Percentiles rank a stretch among this genome's conserved stretches.
These are phyloP conservation scores for Oryza australiensis DNA, from an alignment of 176 grass and related monocot species.

Conservation along the genomic window DNA sequence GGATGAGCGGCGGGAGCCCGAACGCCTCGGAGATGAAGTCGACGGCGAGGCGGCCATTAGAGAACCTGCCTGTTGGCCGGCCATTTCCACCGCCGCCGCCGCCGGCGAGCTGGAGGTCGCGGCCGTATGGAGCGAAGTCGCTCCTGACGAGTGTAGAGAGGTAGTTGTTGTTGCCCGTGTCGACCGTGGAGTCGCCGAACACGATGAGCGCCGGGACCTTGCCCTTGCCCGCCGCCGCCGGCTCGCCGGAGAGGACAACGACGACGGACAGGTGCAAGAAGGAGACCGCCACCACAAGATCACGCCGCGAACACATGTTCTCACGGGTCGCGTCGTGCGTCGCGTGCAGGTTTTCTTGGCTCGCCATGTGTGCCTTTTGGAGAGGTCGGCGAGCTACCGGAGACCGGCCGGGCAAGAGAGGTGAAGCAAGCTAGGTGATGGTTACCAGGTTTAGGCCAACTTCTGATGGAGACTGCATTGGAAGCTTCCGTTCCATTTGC, in stretches of 20 bases:
- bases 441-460: conserved; percentile 13
- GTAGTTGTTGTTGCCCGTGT: conserved; percentile 88
- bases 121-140: conserved; percentile 85
- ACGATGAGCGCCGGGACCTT: conserved; percentile 68
- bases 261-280: conserved; percentile 15
- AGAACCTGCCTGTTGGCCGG: conserved; percentile 60
- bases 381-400: conserved; percentile 38
- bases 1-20: conserved; percentile 63
- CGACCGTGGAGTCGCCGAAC: conserved; percentile 92
- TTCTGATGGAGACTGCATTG: background rate
- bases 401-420: background rate
- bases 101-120: conserved; percentile 43
- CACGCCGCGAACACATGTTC: background rate
- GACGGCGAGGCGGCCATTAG: conserved; percentile 67
- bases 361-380: background rate
- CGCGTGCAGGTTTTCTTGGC: conserved; percentile 1
- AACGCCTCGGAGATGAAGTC: conserved; percentile 89
- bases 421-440: background rate
- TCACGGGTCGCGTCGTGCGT: background rate
- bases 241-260: conserved; percentile 2
- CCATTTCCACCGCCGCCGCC: background rate
- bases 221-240: background rate
- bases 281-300: background rate
- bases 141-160: conserved; percentile 58
- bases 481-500: conserved; percentile 23